Conservation (phyloP, 306 rosid species). For the Gleditsia sinensis region DNA sequence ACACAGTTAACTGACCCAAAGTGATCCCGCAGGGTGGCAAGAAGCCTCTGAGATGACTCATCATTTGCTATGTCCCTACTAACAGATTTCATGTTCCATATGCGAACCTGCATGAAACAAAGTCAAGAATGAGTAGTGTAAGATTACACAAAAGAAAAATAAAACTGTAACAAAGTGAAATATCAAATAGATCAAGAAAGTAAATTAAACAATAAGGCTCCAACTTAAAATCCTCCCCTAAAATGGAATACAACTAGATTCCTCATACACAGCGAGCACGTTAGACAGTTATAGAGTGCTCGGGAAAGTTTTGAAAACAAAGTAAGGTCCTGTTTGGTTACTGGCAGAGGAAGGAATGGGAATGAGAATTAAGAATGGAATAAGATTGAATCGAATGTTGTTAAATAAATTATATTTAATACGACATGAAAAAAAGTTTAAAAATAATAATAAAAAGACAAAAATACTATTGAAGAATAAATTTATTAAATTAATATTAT, state of each 20-base stretch:
- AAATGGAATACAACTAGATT: not conserved
- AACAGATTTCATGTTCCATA: constrained; percentile 96
- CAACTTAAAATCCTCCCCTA: not conserved
- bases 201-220: too few species aligned
- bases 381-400: too few species aligned
- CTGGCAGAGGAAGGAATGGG: too few species aligned
- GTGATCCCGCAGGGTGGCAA: constrained; percentile 96
- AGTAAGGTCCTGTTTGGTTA: too few species aligned
- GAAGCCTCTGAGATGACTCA: constrained; percentile 82
- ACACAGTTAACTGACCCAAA: constrained; percentile 98
- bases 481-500: too few species aligned
- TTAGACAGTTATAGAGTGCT: not conserved
- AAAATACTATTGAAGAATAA: too few species aligned
- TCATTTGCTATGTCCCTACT: constrained; percentile 57
- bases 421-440: too few species aligned
- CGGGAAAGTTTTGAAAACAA: not conserved
- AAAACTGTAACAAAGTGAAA: not conserved
- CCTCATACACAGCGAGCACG: not conserved
- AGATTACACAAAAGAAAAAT: not conserved
- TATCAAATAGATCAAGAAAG: not conserved
- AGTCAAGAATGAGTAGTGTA: not conserved
- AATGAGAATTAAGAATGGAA: too few species aligned
- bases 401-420: too few species aligned
- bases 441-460: too few species aligned
- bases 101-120: constrained; percentile 71